A percentile compares a stretch with the other conserved stretches of the same genome.
Evolutionary conservation across 1,284 basidiomycete genomes (phyloP).

Genomic region (Cutaneotrichosporon sp.): DNA sequence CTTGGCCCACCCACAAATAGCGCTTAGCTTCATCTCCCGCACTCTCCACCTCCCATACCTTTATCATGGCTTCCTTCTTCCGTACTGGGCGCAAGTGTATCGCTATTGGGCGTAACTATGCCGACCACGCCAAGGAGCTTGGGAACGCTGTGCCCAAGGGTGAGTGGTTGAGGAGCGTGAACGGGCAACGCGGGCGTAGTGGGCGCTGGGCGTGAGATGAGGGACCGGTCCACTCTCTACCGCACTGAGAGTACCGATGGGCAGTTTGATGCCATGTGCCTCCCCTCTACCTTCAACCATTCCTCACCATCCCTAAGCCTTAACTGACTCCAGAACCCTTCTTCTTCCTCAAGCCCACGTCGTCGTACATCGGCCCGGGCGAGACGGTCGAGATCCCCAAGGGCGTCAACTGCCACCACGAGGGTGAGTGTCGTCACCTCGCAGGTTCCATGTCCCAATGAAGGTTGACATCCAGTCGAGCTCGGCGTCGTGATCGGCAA

Average conservation of each 20-base stretch:
- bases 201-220: background rate
- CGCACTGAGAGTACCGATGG: background rate
- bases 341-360: conserved; percentile 97
- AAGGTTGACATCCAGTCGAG: conserved; percentile 65
- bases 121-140: conserved; percentile 85
- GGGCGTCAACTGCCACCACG: conserved; percentile 83
- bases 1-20: background rate
- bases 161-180: conserved; percentile 14
- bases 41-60: background rate
- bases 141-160: conserved; percentile 79
- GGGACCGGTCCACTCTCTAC: background rate
- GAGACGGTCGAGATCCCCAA: conserved; percentile 77
- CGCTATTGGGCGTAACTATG: conserved; percentile 69
- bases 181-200: too few relatives aligned
- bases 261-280: too few relatives aligned
- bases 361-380: conserved; percentile 76
- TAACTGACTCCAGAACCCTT: conserved; percentile 68
- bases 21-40: background rate
- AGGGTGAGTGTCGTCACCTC: conserved; percentile 61
- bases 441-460: too few relatives aligned
- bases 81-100: conserved; percentile 65
- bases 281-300: too few relatives aligned
- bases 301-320: too few relatives aligned
- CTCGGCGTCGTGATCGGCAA: conserved; percentile 94
- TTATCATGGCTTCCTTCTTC: conserved; percentile 46